A percentile compares a stretch with the other conserved stretches of the same genome.
phyloP scores from a whole-genome alignment of 2,329 filamentous ascomycete species.

The Epichloe aotearoae region DNA sequence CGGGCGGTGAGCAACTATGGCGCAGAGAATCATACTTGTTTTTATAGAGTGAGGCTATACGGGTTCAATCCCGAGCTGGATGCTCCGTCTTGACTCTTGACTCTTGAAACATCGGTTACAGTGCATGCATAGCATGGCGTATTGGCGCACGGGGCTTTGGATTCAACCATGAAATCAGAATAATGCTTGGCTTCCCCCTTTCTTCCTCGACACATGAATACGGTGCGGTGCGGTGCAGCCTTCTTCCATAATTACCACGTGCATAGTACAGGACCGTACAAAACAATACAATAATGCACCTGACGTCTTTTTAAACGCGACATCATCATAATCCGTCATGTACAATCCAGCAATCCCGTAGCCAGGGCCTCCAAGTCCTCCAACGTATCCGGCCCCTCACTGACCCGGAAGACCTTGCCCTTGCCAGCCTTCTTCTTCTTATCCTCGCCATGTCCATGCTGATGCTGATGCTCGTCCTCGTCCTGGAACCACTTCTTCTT shows the following conservation, averaged over 20 bases:
- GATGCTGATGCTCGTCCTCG: conserved; percentile 43
- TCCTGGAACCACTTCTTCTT: conserved; percentile 70
- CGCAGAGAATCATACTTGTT: conserved; percentile 44
- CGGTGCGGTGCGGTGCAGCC: too few relatives aligned
- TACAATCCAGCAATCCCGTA: conserved; percentile 48
- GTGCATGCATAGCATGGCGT: not conserved
- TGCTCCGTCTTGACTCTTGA: not conserved
- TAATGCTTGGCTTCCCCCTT: too few relatives aligned
- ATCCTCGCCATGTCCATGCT: conserved; percentile 20
- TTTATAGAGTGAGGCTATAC: conserved; percentile 50
- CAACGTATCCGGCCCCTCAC: conserved; percentile 61
- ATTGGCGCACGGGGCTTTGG: not conserved
- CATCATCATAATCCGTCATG: too few relatives aligned
- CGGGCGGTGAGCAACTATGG: conserved; percentile 47
- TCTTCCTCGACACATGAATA: too few relatives aligned
- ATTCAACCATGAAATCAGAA: too few relatives aligned
- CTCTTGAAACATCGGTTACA: not conserved
- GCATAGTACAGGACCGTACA: too few relatives aligned
- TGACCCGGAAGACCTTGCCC: conserved; percentile 45
- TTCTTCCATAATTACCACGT: too few relatives aligned
- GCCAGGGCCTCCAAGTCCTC: conserved; percentile 70
- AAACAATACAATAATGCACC: too few relatives aligned
- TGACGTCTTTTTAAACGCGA: too few relatives aligned
- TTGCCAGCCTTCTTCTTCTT: conserved; percentile 24
- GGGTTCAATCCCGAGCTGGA: conserved; percentile 24